Evolutionary conservation across 345 rosid species (phyloP).

Genomic region (Angophora floribunda): DNA sequence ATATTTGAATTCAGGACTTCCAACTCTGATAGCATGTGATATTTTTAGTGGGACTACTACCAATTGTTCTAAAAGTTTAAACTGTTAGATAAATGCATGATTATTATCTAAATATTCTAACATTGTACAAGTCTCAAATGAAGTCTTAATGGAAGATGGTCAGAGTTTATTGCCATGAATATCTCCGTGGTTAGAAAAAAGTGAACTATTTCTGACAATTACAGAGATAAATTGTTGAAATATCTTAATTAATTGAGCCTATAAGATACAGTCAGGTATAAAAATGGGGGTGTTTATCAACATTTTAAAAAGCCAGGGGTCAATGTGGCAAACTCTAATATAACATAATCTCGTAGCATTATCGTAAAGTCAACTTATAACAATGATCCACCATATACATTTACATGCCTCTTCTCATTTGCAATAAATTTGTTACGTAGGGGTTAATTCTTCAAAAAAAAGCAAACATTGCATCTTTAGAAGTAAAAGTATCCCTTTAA

Average conservation of each 20-base stretch:
- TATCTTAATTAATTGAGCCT: background rate
- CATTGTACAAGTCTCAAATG: rapidly evolving
- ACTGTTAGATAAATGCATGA: no score
- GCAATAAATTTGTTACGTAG: rapidly evolving
- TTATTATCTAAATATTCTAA: no score
- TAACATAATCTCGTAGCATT: rapidly evolving
- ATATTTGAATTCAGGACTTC: no score
- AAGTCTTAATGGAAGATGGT: background rate
- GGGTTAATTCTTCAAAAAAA: background rate
- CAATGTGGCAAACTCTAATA: background rate
- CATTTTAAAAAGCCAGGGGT: background rate
- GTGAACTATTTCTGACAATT: rapidly evolving
- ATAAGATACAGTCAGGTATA: no score
- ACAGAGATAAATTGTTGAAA: background rate
- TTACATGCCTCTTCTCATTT: background rate
- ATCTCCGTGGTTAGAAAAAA: background rate
- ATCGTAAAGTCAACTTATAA: background rate
- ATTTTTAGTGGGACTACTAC: no score
- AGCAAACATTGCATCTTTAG: background rate
- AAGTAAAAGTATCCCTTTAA: background rate
- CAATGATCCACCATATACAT: background rate
- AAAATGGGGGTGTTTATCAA: background rate
- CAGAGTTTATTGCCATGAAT: background rate
- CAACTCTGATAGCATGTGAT: no score
- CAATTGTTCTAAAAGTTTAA: no score